phyloP scores from a whole-genome alignment of 2,329 filamentous ascomycete genomes.

The Pyricularia grisea region DNA sequence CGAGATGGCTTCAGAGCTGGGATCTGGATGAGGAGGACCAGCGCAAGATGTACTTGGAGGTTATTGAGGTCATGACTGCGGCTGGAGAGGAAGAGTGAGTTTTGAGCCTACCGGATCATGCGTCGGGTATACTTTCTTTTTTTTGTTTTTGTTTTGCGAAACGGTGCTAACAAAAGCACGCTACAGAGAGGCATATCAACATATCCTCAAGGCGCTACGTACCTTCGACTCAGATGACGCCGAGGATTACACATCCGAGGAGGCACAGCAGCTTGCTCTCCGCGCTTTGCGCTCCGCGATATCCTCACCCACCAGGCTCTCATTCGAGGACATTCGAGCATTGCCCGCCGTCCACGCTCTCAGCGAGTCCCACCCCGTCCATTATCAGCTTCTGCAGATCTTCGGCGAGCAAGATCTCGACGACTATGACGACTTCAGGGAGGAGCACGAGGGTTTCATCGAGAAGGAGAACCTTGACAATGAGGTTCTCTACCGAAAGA shows the following conservation, averaged over 20 bases:
- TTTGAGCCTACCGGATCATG: not conserved
- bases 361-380: slow-evolving; percentile 70
- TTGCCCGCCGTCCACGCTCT: slow-evolving; percentile 81
- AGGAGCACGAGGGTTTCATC: slow-evolving; percentile 81
- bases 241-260: slow-evolving; percentile 46
- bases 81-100: slow-evolving; percentile 68
- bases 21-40: slow-evolving; percentile 71
- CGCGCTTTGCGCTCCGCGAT: slow-evolving; percentile 46
- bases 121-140: not conserved
- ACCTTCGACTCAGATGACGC: slow-evolving; percentile 49
- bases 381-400: slow-evolving; percentile 89
- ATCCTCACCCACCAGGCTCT: slow-evolving; percentile 47
- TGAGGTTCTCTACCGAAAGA: slow-evolving; percentile 79
- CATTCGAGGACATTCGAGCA: slow-evolving; percentile 73
- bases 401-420: slow-evolving; percentile 92
- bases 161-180: not conserved
- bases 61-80: slow-evolving; percentile 73
- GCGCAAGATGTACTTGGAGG: slow-evolving; percentile 74
- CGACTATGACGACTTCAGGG: slow-evolving; percentile 91
- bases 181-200: slow-evolving; percentile 53
- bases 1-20: slow-evolving; percentile 77
- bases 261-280: slow-evolving; percentile 51
- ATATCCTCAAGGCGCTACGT: slow-evolving; percentile 52
- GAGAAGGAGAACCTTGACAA: slow-evolving; percentile 66
- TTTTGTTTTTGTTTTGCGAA: not conserved